These are phyloP conservation scores for Colletotrichum coccodes DNA, from an alignment of 2,329 filamentous ascomycete species.

Conservation along the genomic window DNA sequence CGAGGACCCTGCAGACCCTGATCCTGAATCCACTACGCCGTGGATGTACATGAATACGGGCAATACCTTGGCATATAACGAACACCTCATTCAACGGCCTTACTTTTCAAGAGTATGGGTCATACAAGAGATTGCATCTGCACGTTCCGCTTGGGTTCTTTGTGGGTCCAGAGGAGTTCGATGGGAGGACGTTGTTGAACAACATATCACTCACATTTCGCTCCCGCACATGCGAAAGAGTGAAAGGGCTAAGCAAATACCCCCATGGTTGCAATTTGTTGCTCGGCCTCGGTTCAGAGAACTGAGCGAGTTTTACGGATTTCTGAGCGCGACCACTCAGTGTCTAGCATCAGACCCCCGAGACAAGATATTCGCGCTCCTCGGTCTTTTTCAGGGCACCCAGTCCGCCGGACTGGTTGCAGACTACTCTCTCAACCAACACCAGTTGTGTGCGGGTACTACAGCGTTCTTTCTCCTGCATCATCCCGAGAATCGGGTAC, in stretches of 20 bases:
- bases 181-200: slow-evolving; percentile 2
- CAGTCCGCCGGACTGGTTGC: not conserved
- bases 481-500: not conserved
- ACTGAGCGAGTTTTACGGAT: not conserved
- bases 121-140: slow-evolving; percentile 11
- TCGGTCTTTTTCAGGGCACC: not conserved
- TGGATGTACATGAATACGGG: not conserved
- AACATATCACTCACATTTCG: no score
- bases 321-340: not conserved
- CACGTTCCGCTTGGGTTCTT: not conserved
- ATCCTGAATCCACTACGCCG: not conserved
- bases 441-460: not conserved
- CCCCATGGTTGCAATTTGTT: not conserved
- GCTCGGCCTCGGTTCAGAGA: not conserved
- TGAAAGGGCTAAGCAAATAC: not conserved
- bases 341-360: not conserved
- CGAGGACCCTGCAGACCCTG: not conserved
- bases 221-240: no score
- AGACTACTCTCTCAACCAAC: not conserved
- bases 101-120: slow-evolving; percentile 19
- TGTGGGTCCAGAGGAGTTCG: not conserved
- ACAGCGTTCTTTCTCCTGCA: not conserved
- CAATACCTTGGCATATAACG: not conserved
- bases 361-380: not conserved
- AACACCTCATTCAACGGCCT: not conserved